phyloP scores from a whole-genome alignment of 2,329 filamentous ascomycete genomes.

The Botryotinia narcissicola region DNA sequence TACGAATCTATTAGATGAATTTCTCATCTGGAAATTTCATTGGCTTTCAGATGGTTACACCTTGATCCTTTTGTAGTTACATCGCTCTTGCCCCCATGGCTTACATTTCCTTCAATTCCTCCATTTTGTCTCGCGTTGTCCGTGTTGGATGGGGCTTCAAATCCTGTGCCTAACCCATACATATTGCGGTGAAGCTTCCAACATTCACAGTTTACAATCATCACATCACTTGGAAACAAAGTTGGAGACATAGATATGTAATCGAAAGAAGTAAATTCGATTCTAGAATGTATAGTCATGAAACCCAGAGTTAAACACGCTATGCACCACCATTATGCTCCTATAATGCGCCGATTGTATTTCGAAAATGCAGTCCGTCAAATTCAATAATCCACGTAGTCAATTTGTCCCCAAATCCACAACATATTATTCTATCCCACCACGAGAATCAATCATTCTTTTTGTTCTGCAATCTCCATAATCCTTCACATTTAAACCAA shows the following conservation, averaged over 20 bases:
- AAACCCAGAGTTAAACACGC: conserved; percentile 7
- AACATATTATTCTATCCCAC: neutral
- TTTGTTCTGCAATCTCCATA: neutral
- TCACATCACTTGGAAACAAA: neutral
- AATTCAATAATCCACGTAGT: neutral
- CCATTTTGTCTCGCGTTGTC: neutral
- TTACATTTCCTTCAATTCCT: neutral
- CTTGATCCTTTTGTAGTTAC: neutral
- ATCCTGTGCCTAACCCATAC: neutral
- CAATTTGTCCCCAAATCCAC: conserved; percentile 1
- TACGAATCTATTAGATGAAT: neutral
- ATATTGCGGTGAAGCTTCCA: neutral
- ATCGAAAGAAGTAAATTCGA: neutral
- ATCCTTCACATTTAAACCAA: neutral
- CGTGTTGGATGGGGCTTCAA: neutral
- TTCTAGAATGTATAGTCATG: conserved; percentile 9
- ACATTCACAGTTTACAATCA: neutral
- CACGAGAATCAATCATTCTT: neutral
- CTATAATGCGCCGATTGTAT: conserved; percentile 1
- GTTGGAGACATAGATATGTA: neutral
- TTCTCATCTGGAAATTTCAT: neutral
- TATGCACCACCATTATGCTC: conserved; percentile 15
- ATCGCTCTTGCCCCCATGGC: neutral
- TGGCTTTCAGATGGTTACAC: neutral
- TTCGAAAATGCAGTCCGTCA: conserved; percentile 1